A percentile compares a stretch with the other conserved stretches of the same genome.
Conservation (phyloP, 805 yeast genomes). For the Suhomyces canberraensis region DNA sequence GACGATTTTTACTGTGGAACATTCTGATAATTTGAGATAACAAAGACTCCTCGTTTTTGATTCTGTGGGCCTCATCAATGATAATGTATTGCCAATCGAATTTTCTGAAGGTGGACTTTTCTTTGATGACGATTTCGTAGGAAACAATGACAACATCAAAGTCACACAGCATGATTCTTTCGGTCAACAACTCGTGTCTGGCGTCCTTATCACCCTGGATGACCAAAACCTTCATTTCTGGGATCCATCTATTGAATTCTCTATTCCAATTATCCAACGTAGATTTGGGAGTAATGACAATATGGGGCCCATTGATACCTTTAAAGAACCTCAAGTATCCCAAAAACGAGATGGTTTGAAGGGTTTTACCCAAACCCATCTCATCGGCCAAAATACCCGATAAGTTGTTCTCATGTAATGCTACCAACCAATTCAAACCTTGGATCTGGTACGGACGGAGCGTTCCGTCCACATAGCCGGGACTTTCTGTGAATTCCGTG, state of each 20-base stretch:
- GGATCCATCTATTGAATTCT: conserved; percentile 77
- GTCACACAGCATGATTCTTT: conserved; percentile 52
- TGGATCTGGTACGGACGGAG: conserved; percentile 75
- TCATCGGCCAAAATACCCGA: conserved; percentile 82
- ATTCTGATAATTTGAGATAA: conserved; percentile 71
- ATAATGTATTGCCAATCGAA: conserved; percentile 74
- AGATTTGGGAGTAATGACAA: conserved; percentile 76
- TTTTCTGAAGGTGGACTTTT: conserved; percentile 62
- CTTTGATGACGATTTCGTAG: conserved; percentile 74
- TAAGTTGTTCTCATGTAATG: conserved; percentile 62
- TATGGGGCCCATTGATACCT: conserved; percentile 64
- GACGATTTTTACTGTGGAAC: conserved; percentile 66
- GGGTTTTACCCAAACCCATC: conserved; percentile 82
- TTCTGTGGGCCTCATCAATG: conserved; percentile 82
- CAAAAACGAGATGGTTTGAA: conserved; percentile 73
- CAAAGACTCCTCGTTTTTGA: conserved; percentile 72
- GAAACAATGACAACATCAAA: conserved; percentile 73
- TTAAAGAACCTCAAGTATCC: conserved; percentile 67
- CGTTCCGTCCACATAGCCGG: conserved; percentile 52
- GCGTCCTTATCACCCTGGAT: conserved; percentile 73
- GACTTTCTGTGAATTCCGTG: conserved; percentile 50
- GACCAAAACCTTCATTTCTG: conserved; percentile 68
- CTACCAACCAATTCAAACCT: conserved; percentile 76
- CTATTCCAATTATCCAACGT: conserved; percentile 79
- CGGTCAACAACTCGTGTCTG: conserved; percentile 52